Percentiles rank a stretch among this genome's conserved stretches.
Conservation (phyloP, 2,329 filamentous ascomycete genomes). For the Monosporascus sp. region DNA sequence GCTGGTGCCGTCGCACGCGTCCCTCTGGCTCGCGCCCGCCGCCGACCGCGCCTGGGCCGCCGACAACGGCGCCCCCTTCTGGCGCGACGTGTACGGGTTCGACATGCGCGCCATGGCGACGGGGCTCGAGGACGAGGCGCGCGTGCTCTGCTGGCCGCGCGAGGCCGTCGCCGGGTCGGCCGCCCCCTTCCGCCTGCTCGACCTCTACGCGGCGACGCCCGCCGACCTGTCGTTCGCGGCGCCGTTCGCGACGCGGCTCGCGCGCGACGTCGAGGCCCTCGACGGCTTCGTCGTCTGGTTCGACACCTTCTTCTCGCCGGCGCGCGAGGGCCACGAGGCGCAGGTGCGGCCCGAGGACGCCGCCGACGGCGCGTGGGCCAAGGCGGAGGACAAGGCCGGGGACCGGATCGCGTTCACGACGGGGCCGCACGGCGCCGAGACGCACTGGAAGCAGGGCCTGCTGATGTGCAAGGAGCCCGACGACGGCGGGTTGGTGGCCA, state of each 20-base stretch:
- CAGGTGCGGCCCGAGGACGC: slow-evolving; percentile 44
- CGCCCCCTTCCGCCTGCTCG: slow-evolving; percentile 57
- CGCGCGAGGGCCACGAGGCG: slow-evolving; percentile 40
- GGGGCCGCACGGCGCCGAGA: slow-evolving; percentile 67
- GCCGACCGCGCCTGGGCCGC: slow-evolving; percentile 71
- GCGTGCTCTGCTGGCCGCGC: slow-evolving; percentile 65
- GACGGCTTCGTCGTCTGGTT: slow-evolving; percentile 93
- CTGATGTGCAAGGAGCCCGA: slow-evolving; percentile 56
- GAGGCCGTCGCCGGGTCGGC: slow-evolving; percentile 54
- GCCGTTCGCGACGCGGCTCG: slow-evolving; percentile 38
- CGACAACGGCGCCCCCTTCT: slow-evolving; percentile 77
- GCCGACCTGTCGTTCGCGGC: slow-evolving; percentile 72
- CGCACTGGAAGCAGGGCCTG: slow-evolving; percentile 87
- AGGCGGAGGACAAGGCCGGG: slow-evolving; percentile 29
- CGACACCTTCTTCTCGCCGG: slow-evolving; percentile 81
- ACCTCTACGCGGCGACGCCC: slow-evolving; percentile 66
- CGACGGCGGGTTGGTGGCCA: slow-evolving; percentile 22
- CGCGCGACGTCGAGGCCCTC: slow-evolving; percentile 57
- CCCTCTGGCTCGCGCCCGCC: slow-evolving; percentile 75
- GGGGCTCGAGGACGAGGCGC: slow-evolving; percentile 74
- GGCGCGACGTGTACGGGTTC: slow-evolving; percentile 91
- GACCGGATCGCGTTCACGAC: slow-evolving; percentile 83
- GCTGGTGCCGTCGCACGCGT: slow-evolving; percentile 81
- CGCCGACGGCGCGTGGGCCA: slow-evolving; percentile 56
- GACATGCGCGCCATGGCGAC: slow-evolving; percentile 88